Base-by-base conservation (phyloP, 306 rosid genomes). In the Cotoneaster glaucophyllus region DNA sequence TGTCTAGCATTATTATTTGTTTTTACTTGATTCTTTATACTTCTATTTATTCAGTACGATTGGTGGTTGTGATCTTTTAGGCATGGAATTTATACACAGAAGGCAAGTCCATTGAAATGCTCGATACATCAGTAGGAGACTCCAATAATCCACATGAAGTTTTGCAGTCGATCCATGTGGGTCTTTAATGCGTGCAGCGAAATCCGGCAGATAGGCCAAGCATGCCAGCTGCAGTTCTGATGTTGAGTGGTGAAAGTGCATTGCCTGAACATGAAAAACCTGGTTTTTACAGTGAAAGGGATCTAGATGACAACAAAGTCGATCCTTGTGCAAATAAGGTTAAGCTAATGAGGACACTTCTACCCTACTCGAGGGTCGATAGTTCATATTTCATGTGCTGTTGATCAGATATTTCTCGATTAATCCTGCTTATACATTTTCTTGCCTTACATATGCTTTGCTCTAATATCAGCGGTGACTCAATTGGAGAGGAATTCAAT, bases 21-120 rank as follows among this genome's bases (percentile, higher is more conserved):
- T 45, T 11, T 12, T 64, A 26, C 18, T 43, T 21, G 24, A 9
- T 45, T 64, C 1, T 11, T n/a, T 34, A 0, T 64, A 48, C 78
- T 63, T 29, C 18, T 39, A 24, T 52, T n/a, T 29, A 19, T 21
- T 26, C 1, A 56, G 18, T 11, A 76, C 7, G 15, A 10, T 5
- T 50, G 54, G 18, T 5, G 6, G n/a, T 54, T 22, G n/a, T 2
- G 39, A 37, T 17, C 6, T 29, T 43, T 62, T 4, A 84, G 87
- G 84, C 84, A 54, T 63, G 45, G 66, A 81, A 45, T 13, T 76
- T 80, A 45, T n/a, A 25, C 66, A 74, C 67, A 25, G 82, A 77
- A 44, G 80, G 80, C 67, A 77, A 18, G 48, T 41, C 77, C 53
- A 61, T 11, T 25, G 80, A 69, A 69, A 13, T 84, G 31, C 69